Base-by-base conservation (phyloP, 2,329 filamentous ascomycete species). In the Venturia effusa region DNA sequence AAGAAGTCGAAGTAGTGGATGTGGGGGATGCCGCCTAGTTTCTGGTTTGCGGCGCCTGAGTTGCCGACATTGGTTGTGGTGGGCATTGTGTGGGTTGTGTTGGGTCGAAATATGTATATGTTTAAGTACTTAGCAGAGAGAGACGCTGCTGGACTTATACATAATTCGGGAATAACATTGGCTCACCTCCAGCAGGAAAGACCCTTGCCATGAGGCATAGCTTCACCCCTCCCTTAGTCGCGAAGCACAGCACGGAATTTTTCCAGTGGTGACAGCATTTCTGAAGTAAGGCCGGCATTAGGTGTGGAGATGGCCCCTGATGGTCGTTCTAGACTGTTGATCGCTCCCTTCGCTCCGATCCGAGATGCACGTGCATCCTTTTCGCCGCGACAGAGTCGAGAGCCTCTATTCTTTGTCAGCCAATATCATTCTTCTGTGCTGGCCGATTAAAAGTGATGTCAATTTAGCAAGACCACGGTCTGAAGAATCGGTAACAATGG, bases 1-100 rank as follows among this genome's bases (percentile, higher is more conserved):
- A 68, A 65, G 63, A 71, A 73, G 65, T 73, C 70, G 60, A 71
- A 70, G 66, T 73, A 74, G 62, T 72, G 69, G 22, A 71, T 68
- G 3, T 66, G 69, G 8, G 73, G 71, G n/a, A 73, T 66, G 48
- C 71, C 71, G n/a, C 71, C 71, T 51, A 73, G 71, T 48, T 69
- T 70, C 40, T 69, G 66, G 67, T 73, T 73, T 54, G 67, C 68
- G 27, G 67, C 65, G 64, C 67, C 64, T 27, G 69, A 66, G 8
- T 66, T 68, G 63, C 70, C 68, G 61, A 65, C 45, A 17, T 55
- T 30, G 55, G 61, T 66, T 3, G 63, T 61, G 15, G 61, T 54
- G 17, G 65, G 65, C 65, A 66, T 57, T 34, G 15, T 34, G 27
- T 6, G 19, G 3, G 30, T 34, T 27, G 48, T 17, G 1, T 1